phyloP scores from a whole-genome alignment of 2,329 filamentous ascomycete genomes.

The Neocucurbitaria cava region DNA sequence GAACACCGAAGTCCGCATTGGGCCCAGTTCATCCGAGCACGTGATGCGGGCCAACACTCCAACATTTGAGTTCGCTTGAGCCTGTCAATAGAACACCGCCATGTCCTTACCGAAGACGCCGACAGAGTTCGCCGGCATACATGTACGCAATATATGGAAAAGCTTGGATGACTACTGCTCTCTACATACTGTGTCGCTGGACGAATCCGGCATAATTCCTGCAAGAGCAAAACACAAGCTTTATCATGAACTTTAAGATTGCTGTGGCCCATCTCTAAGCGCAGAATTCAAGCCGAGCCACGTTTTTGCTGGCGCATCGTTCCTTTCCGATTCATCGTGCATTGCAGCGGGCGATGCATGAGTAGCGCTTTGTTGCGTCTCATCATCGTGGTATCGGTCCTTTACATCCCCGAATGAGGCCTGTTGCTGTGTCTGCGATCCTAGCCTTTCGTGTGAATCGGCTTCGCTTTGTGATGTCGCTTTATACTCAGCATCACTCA shows the following conservation, averaged over 20 bases:
- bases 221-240: not conserved
- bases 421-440: constrained; percentile 1
- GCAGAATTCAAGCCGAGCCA: constrained; percentile 17
- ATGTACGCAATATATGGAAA: no score
- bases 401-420: constrained; percentile 6
- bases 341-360: constrained; percentile 4
- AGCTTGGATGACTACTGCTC: not conserved
- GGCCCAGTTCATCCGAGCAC: not conserved
- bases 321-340: constrained; percentile 1
- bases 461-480: constrained; percentile 6
- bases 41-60: not conserved
- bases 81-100: no score
- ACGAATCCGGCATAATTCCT: no score
- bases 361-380: not conserved
- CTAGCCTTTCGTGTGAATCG: not conserved
- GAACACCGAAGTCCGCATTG: not conserved
- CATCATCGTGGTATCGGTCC: constrained; percentile 9
- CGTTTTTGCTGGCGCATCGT: constrained; percentile 14
- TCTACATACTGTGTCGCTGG: not conserved
- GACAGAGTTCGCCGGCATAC: no score
- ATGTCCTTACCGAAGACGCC: no score
- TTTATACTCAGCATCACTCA: constrained; percentile 8
- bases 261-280: constrained; percentile 12
- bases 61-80: not conserved
- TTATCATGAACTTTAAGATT: not conserved